Evolutionary conservation across 2,329 filamentous ascomycete species (phyloP), one percentile per base, ranked within the genome.

Genomic region (Penicillium sp.): DNA sequence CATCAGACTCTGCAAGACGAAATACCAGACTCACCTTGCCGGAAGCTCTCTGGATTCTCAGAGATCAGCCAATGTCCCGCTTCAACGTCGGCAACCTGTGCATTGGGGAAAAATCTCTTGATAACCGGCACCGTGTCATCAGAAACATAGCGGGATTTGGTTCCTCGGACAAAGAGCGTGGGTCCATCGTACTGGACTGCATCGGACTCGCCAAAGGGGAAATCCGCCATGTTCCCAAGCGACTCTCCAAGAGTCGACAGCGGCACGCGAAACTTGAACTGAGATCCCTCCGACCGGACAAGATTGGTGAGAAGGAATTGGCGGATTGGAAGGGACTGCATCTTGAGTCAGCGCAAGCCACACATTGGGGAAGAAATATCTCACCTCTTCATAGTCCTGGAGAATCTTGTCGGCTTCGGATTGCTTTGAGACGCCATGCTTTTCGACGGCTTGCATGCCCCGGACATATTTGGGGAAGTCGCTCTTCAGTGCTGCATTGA

Each of bases 231-330:
- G 47, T 85, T 72, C 50, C 80, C 76, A 27, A 98, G 69, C 0
- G 80, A 73, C 32, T 73, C 71, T 3, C 74, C 80, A 0, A 98
- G 69, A 2, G 77, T 80, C 31, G 75, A 72, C 8, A 98, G 68
- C 0, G 92, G 90, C 2, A 96, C 79, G 17, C 85, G 77, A 66
- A 92, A 95, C 52, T 77, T 80, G 52, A 84, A 75, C 2, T 75
- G 70, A 34, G 72, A 11, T 7, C 29, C 66, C 12, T 62, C 56
- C 2, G 64, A 55, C 4, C 80, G 77, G 50, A 83, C 65, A 26
- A 96, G 71, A 59, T 96, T 98, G 8, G 85, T 86, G 1, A 98
- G 76, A 11, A 98, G 75, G 62, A 96, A 98, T 58, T 95, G 89
- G 2, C 92, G 82, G 50, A 98, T 82, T 0, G 80, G 70, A 3